phyloP scores from a whole-genome alignment of 2,329 filamentous ascomycete species.

The Pyrenochaeta sp. region DNA sequence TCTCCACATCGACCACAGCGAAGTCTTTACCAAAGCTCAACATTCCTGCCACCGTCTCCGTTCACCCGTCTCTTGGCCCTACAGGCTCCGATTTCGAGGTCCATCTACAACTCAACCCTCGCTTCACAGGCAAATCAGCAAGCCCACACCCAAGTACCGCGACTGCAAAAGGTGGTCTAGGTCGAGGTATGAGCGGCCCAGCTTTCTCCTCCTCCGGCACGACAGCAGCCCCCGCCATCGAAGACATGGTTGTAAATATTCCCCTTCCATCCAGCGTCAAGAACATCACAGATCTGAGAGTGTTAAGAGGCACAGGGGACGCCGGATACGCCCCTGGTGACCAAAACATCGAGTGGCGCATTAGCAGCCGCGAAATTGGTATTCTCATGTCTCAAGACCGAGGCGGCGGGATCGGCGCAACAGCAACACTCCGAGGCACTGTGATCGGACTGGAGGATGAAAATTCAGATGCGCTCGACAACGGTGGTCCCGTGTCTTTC shows the following conservation, averaged over 20 bases:
- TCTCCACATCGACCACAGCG: conserved; percentile 33
- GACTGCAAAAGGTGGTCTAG: conserved; percentile 25
- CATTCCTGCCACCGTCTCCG: conserved; percentile 81
- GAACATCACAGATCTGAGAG: conserved; percentile 82
- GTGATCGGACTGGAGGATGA: conserved; percentile 70
- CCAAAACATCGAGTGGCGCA: conserved; percentile 79
- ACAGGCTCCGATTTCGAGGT: conserved; percentile 89
- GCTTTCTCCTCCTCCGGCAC: conserved; percentile 45
- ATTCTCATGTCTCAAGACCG: conserved; percentile 46
- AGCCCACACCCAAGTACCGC: conserved; percentile 50
- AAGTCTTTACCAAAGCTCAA: conserved; percentile 66
- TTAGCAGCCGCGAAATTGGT: conserved; percentile 78
- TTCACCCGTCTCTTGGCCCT: conserved; percentile 80
- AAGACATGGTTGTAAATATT: conserved; percentile 80
- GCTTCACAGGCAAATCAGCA: conserved; percentile 51
- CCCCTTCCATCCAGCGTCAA: conserved; percentile 81
- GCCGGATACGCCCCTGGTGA: conserved; percentile 81
- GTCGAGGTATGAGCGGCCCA: conserved; percentile 33
- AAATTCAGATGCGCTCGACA: conserved; percentile 43
- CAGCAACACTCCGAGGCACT: conserved; percentile 80
- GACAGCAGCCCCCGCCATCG: conserved; percentile 60
- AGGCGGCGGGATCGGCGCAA: conserved; percentile 65
- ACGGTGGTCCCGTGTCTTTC: conserved; percentile 34
- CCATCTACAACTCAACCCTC: conserved; percentile 71
- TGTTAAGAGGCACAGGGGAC: conserved; percentile 81